Conservation (phyloP, 495 filamentous ascomycete genomes). For the Tuber borchii region DNA sequence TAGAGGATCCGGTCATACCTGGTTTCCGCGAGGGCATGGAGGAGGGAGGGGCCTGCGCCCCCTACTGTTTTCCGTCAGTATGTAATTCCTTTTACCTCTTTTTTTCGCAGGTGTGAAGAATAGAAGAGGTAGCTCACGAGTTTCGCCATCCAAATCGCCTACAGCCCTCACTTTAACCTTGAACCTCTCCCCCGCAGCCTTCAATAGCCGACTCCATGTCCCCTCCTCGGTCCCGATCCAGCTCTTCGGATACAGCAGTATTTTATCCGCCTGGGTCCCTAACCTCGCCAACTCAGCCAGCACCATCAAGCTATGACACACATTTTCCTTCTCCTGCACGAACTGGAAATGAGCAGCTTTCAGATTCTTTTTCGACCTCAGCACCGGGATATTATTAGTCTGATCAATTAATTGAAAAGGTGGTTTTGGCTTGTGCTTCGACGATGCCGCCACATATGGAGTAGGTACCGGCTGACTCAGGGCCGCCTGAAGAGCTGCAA, state of each 20-base stretch:
- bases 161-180: slow-evolving; percentile 49
- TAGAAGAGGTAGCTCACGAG: slow-evolving; percentile 6
- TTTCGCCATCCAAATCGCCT: slow-evolving; percentile 9
- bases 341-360: slow-evolving; percentile 65
- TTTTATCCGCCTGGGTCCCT: slow-evolving; percentile 57
- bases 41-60: slow-evolving; percentile 49
- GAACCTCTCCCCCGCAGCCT: slow-evolving; percentile 56
- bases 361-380: slow-evolving; percentile 49
- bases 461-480: slow-evolving; percentile 46
- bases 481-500: slow-evolving; percentile 56
- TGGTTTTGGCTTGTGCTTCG: slow-evolving; percentile 28
- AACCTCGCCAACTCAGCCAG: slow-evolving; percentile 58
- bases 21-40: slow-evolving; percentile 64
- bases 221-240: slow-evolving; percentile 47
- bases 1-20: slow-evolving; percentile 61
- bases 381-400: slow-evolving; percentile 13
- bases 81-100: slow-evolving; percentile 39
- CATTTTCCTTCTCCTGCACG: slow-evolving; percentile 59
- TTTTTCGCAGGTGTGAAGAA: slow-evolving; percentile 48
- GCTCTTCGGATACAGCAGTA: slow-evolving; percentile 60
- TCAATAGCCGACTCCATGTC: slow-evolving; percentile 51
- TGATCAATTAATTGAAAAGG: slow-evolving; percentile 12
- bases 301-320: slow-evolving; percentile 73
- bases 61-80: slow-evolving; percentile 12
- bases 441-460: background rate